These are phyloP conservation scores for Suhomyces kunorum DNA, from an alignment of 1,139 yeast species.

Conservation along the genomic window DNA sequence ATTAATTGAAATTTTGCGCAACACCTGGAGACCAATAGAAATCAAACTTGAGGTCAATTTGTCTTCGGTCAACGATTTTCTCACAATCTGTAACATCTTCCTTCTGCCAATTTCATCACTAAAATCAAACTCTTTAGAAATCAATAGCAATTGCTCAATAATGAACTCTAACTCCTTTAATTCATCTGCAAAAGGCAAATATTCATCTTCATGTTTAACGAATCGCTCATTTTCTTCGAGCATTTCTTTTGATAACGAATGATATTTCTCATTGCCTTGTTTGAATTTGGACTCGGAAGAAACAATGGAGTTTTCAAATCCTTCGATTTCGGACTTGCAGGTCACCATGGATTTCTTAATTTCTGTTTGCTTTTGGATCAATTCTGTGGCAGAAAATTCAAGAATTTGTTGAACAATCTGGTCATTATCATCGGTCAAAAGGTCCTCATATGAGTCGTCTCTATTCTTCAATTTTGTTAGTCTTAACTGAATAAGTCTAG, in stretches of 20 bases:
- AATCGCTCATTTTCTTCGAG: constrained; percentile 20
- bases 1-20: constrained; percentile 69
- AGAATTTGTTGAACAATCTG: constrained; percentile 18
- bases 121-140: constrained; percentile 75
- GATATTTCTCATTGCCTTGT: constrained; percentile 23
- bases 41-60: constrained; percentile 56
- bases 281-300: constrained; percentile 19
- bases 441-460: constrained; percentile 15
- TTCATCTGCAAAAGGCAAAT: constrained; percentile 32
- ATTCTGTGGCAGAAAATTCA: constrained; percentile 17
- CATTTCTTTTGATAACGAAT: constrained; percentile 16
- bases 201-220: constrained; percentile 24
- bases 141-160: constrained; percentile 67
- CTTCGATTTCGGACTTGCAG: constrained; percentile 15
- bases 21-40: constrained; percentile 60
- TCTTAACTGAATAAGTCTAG: constrained; percentile 14
- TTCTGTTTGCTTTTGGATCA: constrained; percentile 15
- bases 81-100: constrained; percentile 69
- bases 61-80: constrained; percentile 60
- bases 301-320: constrained; percentile 28
- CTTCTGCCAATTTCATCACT: constrained; percentile 93
- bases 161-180: constrained; percentile 70
- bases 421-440: constrained; percentile 17
- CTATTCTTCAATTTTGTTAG: constrained; percentile 13
- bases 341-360: constrained; percentile 14